Evolutionary conservation across 805 yeast species (phyloP), one percentile per base, ranked within the genome.

Genomic region (Wickerhamomyces bisporus): DNA sequence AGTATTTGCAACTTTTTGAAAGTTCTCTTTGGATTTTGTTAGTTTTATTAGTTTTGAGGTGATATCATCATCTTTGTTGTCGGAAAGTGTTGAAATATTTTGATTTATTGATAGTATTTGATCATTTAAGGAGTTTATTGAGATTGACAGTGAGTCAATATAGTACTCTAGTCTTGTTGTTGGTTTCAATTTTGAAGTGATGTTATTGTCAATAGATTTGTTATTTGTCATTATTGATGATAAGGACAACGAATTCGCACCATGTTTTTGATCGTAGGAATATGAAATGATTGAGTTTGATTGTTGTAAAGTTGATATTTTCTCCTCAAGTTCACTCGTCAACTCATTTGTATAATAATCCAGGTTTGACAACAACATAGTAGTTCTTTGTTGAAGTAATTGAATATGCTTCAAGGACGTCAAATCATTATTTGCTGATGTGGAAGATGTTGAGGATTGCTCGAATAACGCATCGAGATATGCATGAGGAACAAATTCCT

Each of bases 161-260:
- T 81, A 81, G 55, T 81, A 81, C 46, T 81, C 83, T 33, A 83
- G 59, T 42, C 86, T 66, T 9, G 83, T 73, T 1, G 77, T 68
- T 8, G 74, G 72, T 21, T 55, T 51, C 17, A 61, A 41, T 13
- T 49, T 48, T n/a, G 59, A 58, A 29, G 54, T 49, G 12, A 53
- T 40, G 10, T 43, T 43, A 13, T 45, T 38, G 8, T 42, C 41
- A 10, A 30, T 42, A 27, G 7, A 12, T 38, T 47, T 26, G 3
- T 15, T 13, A 38, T 38, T 12, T 42, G n/a, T n/a, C n/a, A n/a
- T n/a, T n/a, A n/a, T n/a, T n/a, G n/a, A n/a, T n/a, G n/a, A n/a
- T n/a, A n/a, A n/a, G n/a, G n/a, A n/a, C n/a, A n/a, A n/a, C n/a
- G n/a, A n/a, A n/a, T n/a, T n/a, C n/a, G n/a, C n/a, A n/a, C n/a